These are phyloP conservation scores for Verticillium nubilum DNA, from an alignment of 2,329 filamentous ascomycete genomes.

Conservation along the genomic window DNA sequence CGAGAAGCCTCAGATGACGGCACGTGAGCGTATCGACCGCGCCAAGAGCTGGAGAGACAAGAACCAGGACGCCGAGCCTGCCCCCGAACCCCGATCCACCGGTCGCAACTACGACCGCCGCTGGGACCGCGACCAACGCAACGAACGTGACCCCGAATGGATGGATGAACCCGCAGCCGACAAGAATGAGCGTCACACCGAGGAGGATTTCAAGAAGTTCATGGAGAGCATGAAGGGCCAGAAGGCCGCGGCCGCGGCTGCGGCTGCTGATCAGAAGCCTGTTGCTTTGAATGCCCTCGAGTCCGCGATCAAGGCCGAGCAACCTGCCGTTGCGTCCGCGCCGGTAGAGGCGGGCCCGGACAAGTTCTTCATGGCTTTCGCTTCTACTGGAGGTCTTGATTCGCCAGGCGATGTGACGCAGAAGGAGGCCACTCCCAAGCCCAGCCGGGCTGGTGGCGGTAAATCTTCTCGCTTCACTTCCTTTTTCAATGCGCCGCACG, in stretches of 20 bases:
- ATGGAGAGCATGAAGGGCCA: constrained; percentile 84
- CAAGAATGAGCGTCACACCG: constrained; percentile 66
- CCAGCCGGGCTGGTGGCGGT: constrained; percentile 43
- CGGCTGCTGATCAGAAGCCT: constrained; percentile 30
- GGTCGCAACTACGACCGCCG: constrained; percentile 41
- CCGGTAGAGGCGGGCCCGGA: constrained; percentile 65
- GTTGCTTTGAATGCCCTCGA: constrained; percentile 25
- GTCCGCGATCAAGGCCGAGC: constrained; percentile 38
- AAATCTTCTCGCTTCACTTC: constrained; percentile 85
- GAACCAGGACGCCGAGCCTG: constrained; percentile 26
- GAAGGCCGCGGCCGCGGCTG: constrained; percentile 30
- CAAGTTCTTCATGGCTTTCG: constrained; percentile 67
- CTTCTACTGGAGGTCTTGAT: constrained; percentile 31
- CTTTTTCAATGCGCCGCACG: constrained; percentile 56
- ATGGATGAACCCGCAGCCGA: constrained; percentile 70
- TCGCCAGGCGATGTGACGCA: constrained; percentile 46
- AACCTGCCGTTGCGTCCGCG: constrained; percentile 51
- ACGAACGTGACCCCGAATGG: constrained; percentile 87
- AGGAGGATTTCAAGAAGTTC: constrained; percentile 91
- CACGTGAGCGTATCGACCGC: constrained; percentile 51
- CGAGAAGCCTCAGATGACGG: constrained; percentile 25
- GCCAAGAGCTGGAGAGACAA: constrained; percentile 58
- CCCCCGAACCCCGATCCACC: constrained; percentile 39
- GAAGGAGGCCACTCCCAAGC: constrained; percentile 35
- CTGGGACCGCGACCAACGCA: constrained; percentile 53